phyloP scores from a whole-genome alignment of 495 filamentous ascomycete genomes.

The Aspergillus sparsus region DNA sequence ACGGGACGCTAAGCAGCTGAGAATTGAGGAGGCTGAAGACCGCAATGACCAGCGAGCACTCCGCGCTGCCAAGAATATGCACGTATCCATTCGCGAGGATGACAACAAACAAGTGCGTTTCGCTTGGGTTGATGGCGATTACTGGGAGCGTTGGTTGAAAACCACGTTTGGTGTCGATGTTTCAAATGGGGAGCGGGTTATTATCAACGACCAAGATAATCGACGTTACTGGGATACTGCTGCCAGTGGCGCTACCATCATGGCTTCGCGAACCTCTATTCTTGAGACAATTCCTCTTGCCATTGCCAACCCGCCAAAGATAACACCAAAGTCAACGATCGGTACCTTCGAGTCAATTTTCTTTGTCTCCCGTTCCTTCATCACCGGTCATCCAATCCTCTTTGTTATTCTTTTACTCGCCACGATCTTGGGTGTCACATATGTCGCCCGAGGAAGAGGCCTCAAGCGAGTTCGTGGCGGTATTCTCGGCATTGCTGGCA shows the following conservation, averaged over 20 bases:
- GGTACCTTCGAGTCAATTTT: constrained; percentile 73
- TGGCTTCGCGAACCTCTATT: constrained; percentile 89
- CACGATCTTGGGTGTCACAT: constrained; percentile 33
- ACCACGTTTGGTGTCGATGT: constrained; percentile 92
- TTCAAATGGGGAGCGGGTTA: constrained; percentile 81
- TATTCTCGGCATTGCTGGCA: constrained; percentile 57
- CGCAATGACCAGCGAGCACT: constrained; percentile 85
- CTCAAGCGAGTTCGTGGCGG: constrained; percentile 44
- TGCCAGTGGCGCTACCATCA: constrained; percentile 80
- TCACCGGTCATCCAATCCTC: constrained; percentile 71
- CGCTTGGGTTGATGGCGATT: constrained; percentile 97
- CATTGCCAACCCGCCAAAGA: constrained; percentile 70
- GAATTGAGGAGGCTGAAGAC: constrained; percentile 95
- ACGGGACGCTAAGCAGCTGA: constrained; percentile 88
- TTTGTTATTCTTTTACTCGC: constrained; percentile 62
- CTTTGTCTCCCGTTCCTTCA: constrained; percentile 69
- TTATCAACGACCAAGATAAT: constrained; percentile 96
- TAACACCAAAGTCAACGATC: constrained; percentile 84
- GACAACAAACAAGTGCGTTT: constrained; percentile 89
- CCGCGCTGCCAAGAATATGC: constrained; percentile 85
- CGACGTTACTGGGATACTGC: constrained; percentile 94
- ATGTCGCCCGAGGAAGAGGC: constrained; percentile 37
- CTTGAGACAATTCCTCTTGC: constrained; percentile 89
- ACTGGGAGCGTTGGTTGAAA: constrained; percentile 96
- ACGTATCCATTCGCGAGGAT: constrained; percentile 82